Evolutionary conservation across 495 filamentous ascomycete species (phyloP).

Genomic region (Penicillium goetzii): DNA sequence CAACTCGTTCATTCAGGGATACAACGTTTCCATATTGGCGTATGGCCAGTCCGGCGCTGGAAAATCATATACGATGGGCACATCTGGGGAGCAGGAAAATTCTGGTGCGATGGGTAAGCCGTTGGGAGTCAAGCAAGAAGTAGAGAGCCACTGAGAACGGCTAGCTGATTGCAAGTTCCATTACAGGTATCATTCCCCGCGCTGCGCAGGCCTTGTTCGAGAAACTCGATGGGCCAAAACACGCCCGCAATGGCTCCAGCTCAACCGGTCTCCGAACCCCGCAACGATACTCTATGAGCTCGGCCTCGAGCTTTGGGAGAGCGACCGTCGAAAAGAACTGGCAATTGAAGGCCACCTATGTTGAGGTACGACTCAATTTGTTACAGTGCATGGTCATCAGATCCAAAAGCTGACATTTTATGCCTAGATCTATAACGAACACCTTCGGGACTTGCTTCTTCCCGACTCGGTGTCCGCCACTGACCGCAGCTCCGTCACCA

Average conservation of each 20-base stretch:
- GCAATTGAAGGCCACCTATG: constrained; percentile 94
- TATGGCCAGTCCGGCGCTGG: constrained; percentile 99
- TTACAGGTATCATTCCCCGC: constrained; percentile 85
- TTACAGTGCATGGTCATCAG: not conserved
- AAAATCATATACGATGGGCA: constrained; percentile 99
- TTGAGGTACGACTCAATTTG: constrained; percentile 63
- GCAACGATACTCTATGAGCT: constrained; percentile 73
- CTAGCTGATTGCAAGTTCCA: constrained; percentile 1
- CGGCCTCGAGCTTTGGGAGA: constrained; percentile 56
- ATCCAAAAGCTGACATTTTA: constrained; percentile 16
- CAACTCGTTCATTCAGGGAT: constrained; percentile 88
- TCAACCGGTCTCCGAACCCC: constrained; percentile 83
- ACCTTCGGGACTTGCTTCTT: constrained; percentile 85
- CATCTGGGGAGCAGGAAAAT: constrained; percentile 85
- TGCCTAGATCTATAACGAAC: constrained; percentile 90
- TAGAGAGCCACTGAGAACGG: constrained; percentile 10
- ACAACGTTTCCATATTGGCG: constrained; percentile 97
- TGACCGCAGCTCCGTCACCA: constrained; percentile 77
- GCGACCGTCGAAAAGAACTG: constrained; percentile 72
- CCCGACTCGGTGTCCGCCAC: constrained; percentile 68
- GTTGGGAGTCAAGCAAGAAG: not conserved
- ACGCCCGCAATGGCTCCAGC: constrained; percentile 54
- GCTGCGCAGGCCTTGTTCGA: constrained; percentile 88
- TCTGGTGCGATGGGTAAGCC: constrained; percentile 73
- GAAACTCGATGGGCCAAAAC: constrained; percentile 66